Conservation (phyloP, 164 flowering plant species). For the Pachysandra terminalis region DNA sequence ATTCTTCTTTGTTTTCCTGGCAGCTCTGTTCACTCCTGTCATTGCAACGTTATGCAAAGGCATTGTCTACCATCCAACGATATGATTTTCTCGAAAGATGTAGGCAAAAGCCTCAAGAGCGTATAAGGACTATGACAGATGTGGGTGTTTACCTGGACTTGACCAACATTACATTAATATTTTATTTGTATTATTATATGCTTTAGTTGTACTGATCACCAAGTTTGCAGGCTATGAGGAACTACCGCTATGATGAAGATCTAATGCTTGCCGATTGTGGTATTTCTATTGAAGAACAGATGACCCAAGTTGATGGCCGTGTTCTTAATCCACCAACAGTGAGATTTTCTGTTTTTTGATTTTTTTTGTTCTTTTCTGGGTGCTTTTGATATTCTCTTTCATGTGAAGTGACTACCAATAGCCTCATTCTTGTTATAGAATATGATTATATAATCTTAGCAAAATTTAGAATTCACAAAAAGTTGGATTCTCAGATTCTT, state of each 20-base stretch:
- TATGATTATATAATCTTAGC: too few relatives aligned
- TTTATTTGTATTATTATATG: neutral
- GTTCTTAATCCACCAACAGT: conserved; percentile 76
- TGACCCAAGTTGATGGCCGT: conserved; percentile 62
- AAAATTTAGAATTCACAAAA: too few relatives aligned
- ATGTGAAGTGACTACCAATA: neutral
- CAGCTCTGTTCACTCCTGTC: conserved; percentile 68
- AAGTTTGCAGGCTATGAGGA: conserved; percentile 46
- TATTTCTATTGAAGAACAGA: conserved; percentile 45
- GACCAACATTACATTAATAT: neutral
- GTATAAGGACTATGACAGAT: conserved; percentile 40
- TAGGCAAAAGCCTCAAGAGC: conserved; percentile 74
- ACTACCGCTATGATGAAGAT: conserved; percentile 42
- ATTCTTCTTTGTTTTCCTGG: conserved; percentile 5
- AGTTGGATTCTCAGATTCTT: too few relatives aligned
- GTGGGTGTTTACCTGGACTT: conserved; percentile 35
- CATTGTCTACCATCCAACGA: conserved; percentile 58
- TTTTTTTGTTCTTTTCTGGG: neutral
- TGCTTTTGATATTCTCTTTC: conserved; percentile 5
- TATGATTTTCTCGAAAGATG: conserved; percentile 66
- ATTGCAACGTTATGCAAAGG: conserved; percentile 67
- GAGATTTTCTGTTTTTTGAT: too few relatives aligned
- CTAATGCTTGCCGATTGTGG: conserved; percentile 57
- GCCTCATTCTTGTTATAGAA: conserved; percentile 2
- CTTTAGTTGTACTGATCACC: conserved; percentile 4